Evolutionary conservation across 257 asterid genomes (phyloP).

Genomic region (Rehmannia glutinosa): DNA sequence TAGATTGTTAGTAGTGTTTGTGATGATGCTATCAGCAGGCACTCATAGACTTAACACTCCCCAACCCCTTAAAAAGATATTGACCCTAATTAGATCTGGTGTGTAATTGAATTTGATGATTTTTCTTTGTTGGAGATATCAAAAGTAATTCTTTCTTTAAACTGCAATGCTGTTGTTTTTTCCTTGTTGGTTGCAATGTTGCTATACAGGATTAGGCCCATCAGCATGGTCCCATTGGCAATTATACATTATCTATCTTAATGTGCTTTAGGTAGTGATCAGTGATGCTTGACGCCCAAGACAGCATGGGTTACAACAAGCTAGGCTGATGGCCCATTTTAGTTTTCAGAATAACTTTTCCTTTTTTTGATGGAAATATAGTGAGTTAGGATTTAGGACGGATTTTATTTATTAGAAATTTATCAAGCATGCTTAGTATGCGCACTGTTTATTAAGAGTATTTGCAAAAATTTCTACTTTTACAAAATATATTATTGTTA

Average conservation of each 20-base stretch:
- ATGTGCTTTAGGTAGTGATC: background rate
- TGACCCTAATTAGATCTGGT: background rate
- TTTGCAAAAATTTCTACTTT: no score
- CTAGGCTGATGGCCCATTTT: no score
- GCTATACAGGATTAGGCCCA: background rate
- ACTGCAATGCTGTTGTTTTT: no score
- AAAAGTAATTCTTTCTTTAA: background rate
- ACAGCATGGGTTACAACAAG: no score
- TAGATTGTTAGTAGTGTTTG: conserved; percentile 11
- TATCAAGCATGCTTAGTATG: no score
- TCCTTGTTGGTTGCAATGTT: background rate
- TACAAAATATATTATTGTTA: no score
- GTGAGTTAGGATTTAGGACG: no score
- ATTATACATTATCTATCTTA: background rate
- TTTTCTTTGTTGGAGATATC: background rate
- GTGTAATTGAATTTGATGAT: background rate
- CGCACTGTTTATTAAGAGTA: no score
- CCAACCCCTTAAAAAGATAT: background rate
- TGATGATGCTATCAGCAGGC: conserved; percentile 14
- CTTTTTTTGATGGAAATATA: no score
- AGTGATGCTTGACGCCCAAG: background rate
- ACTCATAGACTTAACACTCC: conserved; percentile 1
- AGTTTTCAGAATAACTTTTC: no score
- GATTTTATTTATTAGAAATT: no score
- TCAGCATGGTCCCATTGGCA: no score